Evolutionary conservation across 768 basidiomycete genomes (phyloP).

Genomic region (Boletus speciosus): DNA sequence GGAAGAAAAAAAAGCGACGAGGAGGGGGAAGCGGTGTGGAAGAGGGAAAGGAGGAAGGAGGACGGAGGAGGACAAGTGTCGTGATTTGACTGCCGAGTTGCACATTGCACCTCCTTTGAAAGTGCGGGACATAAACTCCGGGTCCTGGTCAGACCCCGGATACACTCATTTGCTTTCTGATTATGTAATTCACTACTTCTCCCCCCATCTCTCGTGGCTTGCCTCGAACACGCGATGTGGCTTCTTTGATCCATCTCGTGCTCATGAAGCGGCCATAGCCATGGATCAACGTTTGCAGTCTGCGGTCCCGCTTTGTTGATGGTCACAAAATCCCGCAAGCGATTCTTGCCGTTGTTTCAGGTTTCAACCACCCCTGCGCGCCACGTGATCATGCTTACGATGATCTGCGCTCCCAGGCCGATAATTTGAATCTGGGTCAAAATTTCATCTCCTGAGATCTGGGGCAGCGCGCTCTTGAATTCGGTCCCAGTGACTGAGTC

Average conservation of each 20-base stretch:
- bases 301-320: constrained; percentile 7
- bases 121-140: constrained; percentile 8
- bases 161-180: not conserved
- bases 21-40: not conserved
- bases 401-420: not conserved
- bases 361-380: not conserved
- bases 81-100: constrained; percentile 12
- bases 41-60: not conserved
- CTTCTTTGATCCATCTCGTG: constrained; percentile 9
- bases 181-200: constrained; percentile 8
- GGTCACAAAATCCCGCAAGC: not conserved
- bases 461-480: no score
- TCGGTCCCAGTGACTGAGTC: not conserved
- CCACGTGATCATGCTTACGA: not conserved
- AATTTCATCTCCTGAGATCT: not conserved
- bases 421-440: not conserved
- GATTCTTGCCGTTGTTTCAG: not conserved
- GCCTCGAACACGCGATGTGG: constrained; percentile 8
- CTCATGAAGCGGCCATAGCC: constrained; percentile 3
- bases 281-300: constrained; percentile 15
- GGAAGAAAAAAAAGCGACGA: no score
- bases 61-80: not conserved
- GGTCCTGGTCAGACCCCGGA: constrained; percentile 24
- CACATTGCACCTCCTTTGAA: constrained; percentile 20
- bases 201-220: not conserved